A percentile compares a stretch with the other conserved stretches of the same genome.
Evolutionary conservation across 352 stramenopile genomes (phyloP).

Genomic region (Pythium aphanidermatum): DNA sequence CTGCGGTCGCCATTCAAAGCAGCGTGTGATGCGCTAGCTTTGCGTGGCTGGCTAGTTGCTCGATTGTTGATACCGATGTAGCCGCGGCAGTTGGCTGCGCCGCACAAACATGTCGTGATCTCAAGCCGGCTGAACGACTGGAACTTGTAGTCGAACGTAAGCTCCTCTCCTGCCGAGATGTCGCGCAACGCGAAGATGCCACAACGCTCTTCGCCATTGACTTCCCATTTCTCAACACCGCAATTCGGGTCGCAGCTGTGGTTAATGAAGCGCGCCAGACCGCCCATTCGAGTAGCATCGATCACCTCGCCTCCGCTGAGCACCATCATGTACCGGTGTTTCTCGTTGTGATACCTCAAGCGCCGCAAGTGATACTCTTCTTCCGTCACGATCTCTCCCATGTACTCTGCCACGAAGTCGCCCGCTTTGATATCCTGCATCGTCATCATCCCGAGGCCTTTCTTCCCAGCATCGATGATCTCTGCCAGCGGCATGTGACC

Average conservation of each 20-base stretch:
- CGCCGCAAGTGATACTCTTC: conserved; percentile 75
- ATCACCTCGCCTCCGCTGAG: conserved; percentile 83
- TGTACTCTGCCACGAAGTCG: conserved; percentile 77
- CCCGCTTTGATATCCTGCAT: conserved; percentile 43
- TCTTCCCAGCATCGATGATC: conserved; percentile 51
- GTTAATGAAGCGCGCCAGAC: conserved; percentile 94
- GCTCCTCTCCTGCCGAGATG: conserved; percentile 88
- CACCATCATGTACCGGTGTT: conserved; percentile 83
- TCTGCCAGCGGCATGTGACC: conserved; percentile 43
- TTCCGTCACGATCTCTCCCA: conserved; percentile 81
- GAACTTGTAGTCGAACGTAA: conserved; percentile 96
- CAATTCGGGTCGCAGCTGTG: conserved; percentile 94
- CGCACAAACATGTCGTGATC: conserved; percentile 65
- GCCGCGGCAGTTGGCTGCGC: conserved; percentile 51
- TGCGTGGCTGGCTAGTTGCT: conserved; percentile 22
- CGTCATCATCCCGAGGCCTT: conserved; percentile 52
- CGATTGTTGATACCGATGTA: conserved; percentile 72
- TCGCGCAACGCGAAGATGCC: conserved; percentile 92
- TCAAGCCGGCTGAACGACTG: conserved; percentile 52
- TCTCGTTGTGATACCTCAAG: conserved; percentile 78
- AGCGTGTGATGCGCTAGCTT: conserved; percentile 14
- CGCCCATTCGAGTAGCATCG: conserved; percentile 86
- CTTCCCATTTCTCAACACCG: conserved; percentile 91
- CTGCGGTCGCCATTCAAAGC: not conserved
- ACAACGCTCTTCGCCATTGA: conserved; percentile 91